phyloP scores from a whole-genome alignment of 2,329 filamentous ascomycete genomes.

The Bisporella sp. region DNA sequence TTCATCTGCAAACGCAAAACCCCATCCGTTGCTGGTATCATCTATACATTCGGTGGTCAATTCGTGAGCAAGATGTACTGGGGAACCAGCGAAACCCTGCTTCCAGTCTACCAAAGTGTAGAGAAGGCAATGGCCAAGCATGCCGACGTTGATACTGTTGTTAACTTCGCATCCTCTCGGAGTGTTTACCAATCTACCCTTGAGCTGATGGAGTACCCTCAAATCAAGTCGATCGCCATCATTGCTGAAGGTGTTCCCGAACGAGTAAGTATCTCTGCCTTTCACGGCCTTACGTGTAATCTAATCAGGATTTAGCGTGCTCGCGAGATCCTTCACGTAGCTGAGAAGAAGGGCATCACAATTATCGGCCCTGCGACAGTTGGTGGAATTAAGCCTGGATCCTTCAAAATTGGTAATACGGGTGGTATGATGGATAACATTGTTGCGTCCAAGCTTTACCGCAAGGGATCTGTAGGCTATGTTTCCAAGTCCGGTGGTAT shows the following conservation, averaged over 20 bases:
- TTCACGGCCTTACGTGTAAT: background rate
- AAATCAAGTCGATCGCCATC: slow-evolving; percentile 98
- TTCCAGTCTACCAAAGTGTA: slow-evolving; percentile 95
- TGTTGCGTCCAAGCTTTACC: slow-evolving; percentile 98
- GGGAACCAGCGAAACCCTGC: slow-evolving; percentile 97
- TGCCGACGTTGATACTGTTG: slow-evolving; percentile 91
- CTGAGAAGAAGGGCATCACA: slow-evolving; percentile 96
- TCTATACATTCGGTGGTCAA: slow-evolving; percentile 99
- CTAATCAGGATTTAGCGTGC: slow-evolving; percentile 59
- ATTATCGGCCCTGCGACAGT: slow-evolving; percentile 98
- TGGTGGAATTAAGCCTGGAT: slow-evolving; percentile 98
- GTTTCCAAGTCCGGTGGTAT: slow-evolving; percentile 99
- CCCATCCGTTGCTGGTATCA: slow-evolving; percentile 96
- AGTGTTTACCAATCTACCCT: slow-evolving; percentile 98
- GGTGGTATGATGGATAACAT: slow-evolving; percentile 99
- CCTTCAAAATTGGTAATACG: slow-evolving; percentile 99
- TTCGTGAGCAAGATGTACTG: slow-evolving; percentile 99
- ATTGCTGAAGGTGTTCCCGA: slow-evolving; percentile 99
- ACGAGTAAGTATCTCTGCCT: slow-evolving; percentile 57
- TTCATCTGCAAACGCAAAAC: slow-evolving; percentile 99
- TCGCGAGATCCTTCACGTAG: slow-evolving; percentile 94
- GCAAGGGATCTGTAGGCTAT: slow-evolving; percentile 96
- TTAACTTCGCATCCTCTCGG: slow-evolving; percentile 99
- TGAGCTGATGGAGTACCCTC: slow-evolving; percentile 94
- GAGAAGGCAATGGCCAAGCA: slow-evolving; percentile 94